Percentiles rank a stretch among this genome's conserved stretches.
Conservation (phyloP, 2,329 filamentous ascomycete genomes). For the Aspergillus sp. region DNA sequence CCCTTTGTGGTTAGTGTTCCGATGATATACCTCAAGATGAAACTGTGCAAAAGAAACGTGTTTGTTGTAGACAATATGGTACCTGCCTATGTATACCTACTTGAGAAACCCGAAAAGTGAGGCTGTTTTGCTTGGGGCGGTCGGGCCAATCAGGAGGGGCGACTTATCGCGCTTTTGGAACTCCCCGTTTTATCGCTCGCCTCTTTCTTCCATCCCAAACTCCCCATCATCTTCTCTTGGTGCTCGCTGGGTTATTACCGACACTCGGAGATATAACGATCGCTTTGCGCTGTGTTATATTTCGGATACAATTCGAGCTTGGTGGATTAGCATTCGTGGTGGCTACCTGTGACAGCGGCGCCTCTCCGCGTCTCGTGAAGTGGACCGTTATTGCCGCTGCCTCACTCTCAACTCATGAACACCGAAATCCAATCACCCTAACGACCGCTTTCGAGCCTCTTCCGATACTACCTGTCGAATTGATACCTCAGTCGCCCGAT, state of each 20-base stretch:
- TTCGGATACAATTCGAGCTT: background rate
- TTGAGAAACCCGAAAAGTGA: background rate
- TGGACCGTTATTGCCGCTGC: slow-evolving; percentile 5
- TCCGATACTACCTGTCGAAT: slow-evolving; percentile 16
- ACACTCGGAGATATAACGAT: too few species aligned
- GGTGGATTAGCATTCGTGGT: too few species aligned
- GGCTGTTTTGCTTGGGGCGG: background rate
- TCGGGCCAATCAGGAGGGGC: slow-evolving; percentile 11
- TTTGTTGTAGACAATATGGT: too few species aligned
- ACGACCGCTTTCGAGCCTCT: slow-evolving; percentile 2
- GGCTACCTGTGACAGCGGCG: slow-evolving; percentile 10
- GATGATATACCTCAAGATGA: background rate
- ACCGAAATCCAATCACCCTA: slow-evolving; percentile 3
- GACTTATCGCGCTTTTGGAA: slow-evolving; percentile 9
- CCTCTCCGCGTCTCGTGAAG: slow-evolving; percentile 17
- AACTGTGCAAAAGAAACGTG: background rate
- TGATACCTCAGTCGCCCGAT: slow-evolving; percentile 10
- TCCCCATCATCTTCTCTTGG: background rate
- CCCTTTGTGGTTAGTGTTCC: background rate
- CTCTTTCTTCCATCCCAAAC: background rate
- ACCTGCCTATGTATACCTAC: too few species aligned
- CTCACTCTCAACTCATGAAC: slow-evolving; percentile 5
- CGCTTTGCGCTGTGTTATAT: background rate
- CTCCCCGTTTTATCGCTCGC: background rate
- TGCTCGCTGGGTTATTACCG: background rate